phyloP scores from a whole-genome alignment of 108 stramenopile genomes.

The Cyclotella choctawhatcheeana region DNA sequence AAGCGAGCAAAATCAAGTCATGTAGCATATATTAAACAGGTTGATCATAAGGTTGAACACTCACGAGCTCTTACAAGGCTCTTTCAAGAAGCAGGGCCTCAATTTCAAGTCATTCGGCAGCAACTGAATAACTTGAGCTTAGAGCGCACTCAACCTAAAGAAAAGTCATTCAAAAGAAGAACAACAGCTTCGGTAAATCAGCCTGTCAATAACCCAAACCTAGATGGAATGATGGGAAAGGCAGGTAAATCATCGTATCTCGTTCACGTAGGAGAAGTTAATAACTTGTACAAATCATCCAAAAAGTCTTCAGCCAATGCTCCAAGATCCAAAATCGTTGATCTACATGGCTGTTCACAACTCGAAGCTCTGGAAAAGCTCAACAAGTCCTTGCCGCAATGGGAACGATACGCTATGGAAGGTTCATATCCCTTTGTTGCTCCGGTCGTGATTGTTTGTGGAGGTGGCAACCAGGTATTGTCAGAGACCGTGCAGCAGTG shows the following conservation, averaged over 20 bases:
- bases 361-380: constrained; percentile 17
- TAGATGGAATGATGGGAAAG: constrained; percentile 13
- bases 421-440: constrained; percentile 21
- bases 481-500: constrained; percentile 26
- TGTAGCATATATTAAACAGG: not conserved
- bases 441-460: constrained; percentile 18
- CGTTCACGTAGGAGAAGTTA: constrained; percentile 24
- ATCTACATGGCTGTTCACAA: constrained; percentile 22
- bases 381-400: constrained; percentile 18
- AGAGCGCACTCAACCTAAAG: constrained; percentile 15
- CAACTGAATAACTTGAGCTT: constrained; percentile 15
- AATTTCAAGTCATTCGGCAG: constrained; percentile 15
- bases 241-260: constrained; percentile 20
- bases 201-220: constrained; percentile 7
- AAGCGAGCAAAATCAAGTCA: not conserved
- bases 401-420: constrained; percentile 28
- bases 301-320: not conserved
- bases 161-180: constrained; percentile 4
- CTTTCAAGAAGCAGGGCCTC: constrained; percentile 23
- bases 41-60: not conserved
- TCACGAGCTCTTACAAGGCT: constrained; percentile 20
- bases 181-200: not conserved
- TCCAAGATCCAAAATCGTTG: not conserved
- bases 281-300: constrained; percentile 36
- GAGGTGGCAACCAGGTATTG: constrained; percentile 25